These are phyloP conservation scores for Ascodesmis nigricans DNA, from an alignment of 495 filamentous ascomycete species.

Conservation along the genomic window DNA sequence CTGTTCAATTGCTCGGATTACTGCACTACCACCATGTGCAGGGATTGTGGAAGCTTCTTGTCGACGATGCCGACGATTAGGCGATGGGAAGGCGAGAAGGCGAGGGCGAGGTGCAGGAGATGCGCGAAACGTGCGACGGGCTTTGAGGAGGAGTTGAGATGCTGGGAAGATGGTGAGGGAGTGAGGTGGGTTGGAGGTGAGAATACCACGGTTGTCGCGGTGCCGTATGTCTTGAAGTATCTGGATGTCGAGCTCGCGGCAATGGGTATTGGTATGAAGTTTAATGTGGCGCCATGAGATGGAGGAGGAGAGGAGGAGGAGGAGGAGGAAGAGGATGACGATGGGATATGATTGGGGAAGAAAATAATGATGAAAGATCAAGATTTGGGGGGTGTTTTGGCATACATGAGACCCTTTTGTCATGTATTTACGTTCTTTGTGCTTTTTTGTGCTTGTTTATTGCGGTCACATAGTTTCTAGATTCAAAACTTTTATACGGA, in stretches of 20 bases:
- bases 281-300: slow-evolving; percentile 48
- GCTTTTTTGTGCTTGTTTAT: no score
- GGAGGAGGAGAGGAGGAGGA: no score
- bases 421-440: no score
- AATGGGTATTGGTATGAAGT: slow-evolving; percentile 83
- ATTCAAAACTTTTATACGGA: no score
- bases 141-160: slow-evolving; percentile 38
- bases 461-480: no score
- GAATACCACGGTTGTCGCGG: slow-evolving; percentile 71
- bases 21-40: slow-evolving; percentile 67
- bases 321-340: no score
- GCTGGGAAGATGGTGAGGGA: slow-evolving; percentile 84
- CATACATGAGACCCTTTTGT: no score
- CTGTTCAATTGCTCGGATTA: slow-evolving; percentile 93
- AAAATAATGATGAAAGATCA: no score
- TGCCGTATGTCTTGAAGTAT: slow-evolving; percentile 80
- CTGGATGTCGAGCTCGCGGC: slow-evolving; percentile 84
- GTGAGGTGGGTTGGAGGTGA: slow-evolving; percentile 64
- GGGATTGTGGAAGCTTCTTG: slow-evolving; percentile 67
- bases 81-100: slow-evolving; percentile 38
- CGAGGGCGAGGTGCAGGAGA: slow-evolving; percentile 51
- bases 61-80: slow-evolving; percentile 53
- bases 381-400: no score
- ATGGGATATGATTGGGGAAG: no score
- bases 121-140: slow-evolving; percentile 46